Percentiles rank a stretch among this genome's conserved stretches.
phyloP scores from a whole-genome alignment of 768 basidiomycete species.

The Pleurotus cornucopiae region DNA sequence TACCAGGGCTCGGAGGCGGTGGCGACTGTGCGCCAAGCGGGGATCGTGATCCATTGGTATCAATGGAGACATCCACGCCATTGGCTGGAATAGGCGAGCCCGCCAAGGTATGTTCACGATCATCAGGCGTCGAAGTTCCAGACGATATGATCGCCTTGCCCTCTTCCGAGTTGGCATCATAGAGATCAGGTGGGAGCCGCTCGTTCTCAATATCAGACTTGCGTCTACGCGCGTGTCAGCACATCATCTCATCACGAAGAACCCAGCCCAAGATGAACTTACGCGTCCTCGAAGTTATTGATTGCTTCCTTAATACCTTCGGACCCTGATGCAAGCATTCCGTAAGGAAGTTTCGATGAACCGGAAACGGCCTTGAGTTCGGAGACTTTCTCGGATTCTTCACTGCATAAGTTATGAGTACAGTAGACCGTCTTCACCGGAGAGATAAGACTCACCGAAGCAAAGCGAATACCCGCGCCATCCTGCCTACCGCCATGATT shows the following conservation, averaged over 20 bases:
- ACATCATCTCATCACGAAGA: background rate
- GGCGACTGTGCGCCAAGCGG: conserved; percentile 19
- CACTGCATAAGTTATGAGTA: conserved; percentile 40
- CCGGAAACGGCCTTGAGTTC: conserved; percentile 92
- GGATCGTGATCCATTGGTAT: conserved; percentile 22
- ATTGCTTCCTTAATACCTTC: conserved; percentile 97
- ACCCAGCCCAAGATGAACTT: conserved; percentile 30
- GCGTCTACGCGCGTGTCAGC: conserved; percentile 45
- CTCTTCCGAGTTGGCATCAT: conserved; percentile 74
- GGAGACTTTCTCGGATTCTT: conserved; percentile 96
- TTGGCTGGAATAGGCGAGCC: conserved; percentile 39
- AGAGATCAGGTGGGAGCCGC: conserved; percentile 92
- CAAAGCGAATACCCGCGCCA: conserved; percentile 94
- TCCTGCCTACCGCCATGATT: conserved; percentile 94
- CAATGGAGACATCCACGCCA: conserved; percentile 41
- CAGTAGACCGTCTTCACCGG: background rate
- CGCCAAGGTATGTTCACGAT: conserved; percentile 30
- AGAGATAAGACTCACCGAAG: conserved; percentile 66
- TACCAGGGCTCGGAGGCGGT: conserved; percentile 12
- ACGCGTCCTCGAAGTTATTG: conserved; percentile 94
- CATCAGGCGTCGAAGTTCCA: conserved; percentile 55
- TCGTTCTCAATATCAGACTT: conserved; percentile 99
- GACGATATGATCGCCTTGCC: conserved; percentile 59
- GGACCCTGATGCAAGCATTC: conserved; percentile 78
- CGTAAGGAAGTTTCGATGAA: conserved; percentile 73